Evolutionary conservation across 2,329 filamentous ascomycete genomes (phyloP), one percentile per base, ranked within the genome.

Genomic region (Arthrobotrys megalospora): DNA sequence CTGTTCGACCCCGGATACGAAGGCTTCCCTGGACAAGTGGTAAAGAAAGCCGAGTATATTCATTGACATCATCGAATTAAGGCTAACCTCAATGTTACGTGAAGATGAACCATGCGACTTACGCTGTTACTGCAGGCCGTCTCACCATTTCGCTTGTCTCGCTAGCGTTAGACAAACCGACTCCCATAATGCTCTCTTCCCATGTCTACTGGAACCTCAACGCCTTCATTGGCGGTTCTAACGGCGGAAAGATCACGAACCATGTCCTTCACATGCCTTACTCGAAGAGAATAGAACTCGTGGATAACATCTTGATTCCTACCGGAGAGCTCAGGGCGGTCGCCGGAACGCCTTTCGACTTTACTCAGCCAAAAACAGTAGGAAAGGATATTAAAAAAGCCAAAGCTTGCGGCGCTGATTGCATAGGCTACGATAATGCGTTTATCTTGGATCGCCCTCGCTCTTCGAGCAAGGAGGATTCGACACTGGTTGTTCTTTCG

Each of bases 151-250:
- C 67, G 36, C 45, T 70, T 11, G 67, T 70, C n/a, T 70, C 67
- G 24, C 55, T 70, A 41, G 67, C 67, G 53, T 28, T 70, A 43
- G 67, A 63, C 53, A 64, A 53, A 55, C 65, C 55, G 47, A 64
- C 60, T 32, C 66, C 92, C 60, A 93, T 95, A 83, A 94, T 95
- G 92, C 87, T 95, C 73, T 92, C 88, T 83, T 89, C 90, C 50
- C 90, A 91, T 84, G 89, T 88, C 6, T 95, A 95, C 87, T 95
- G 92, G 92, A 94, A 94, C 83, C 86, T 95, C 52, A 92, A 94
- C 82, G 92, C 90, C 38, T 95, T 92, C 82, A 87, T 91, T 85
- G 89, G 91, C 73, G 87, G 91, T 83, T 92, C 91, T 1, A 86
- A 87, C 72, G 86, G 85, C 1, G 24, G 53, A 52, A 70, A 70